Evolutionary conservation across 148 eudicot species (phyloP).

Genomic region (Chenopodium berlandieri): DNA sequence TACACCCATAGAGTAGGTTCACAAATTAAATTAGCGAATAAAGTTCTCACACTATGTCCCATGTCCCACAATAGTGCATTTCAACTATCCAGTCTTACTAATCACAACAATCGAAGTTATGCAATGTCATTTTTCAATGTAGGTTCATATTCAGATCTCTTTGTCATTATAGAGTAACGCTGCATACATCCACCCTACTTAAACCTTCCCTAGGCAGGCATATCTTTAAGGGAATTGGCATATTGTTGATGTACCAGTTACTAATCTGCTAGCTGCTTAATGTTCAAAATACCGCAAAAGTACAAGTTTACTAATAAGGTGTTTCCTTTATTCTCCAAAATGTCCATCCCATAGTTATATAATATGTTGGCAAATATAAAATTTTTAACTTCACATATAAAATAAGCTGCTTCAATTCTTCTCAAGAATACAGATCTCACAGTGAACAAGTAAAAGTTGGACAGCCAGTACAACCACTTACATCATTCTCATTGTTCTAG

Average conservation of each 20-base stretch:
- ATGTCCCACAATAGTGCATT: no score
- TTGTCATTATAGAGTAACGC: neutral
- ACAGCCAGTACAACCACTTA: constrained; percentile 40
- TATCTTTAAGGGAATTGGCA: neutral
- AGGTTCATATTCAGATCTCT: neutral
- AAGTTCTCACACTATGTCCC: neutral
- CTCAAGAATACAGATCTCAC: neutral
- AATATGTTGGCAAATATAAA: neutral
- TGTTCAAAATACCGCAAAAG: neutral
- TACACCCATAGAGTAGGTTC: neutral
- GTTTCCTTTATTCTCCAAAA: neutral
- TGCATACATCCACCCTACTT: neutral
- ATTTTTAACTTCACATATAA: neutral
- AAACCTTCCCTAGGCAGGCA: neutral
- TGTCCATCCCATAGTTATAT: neutral
- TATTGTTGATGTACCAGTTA: neutral
- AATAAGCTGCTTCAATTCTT: neutral
- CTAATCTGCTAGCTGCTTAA: constrained; percentile 4
- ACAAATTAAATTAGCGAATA: neutral
- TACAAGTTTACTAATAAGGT: neutral
- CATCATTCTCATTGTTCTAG: constrained; percentile 98
- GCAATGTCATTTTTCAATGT: neutral
- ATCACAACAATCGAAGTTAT: neutral
- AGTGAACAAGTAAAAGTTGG: constrained; percentile 1
- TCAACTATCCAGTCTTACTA: neutral